Evolutionary conservation across 371 early-diverging fungal genomes (phyloP).

Genomic region (Mycotypha africana): DNA sequence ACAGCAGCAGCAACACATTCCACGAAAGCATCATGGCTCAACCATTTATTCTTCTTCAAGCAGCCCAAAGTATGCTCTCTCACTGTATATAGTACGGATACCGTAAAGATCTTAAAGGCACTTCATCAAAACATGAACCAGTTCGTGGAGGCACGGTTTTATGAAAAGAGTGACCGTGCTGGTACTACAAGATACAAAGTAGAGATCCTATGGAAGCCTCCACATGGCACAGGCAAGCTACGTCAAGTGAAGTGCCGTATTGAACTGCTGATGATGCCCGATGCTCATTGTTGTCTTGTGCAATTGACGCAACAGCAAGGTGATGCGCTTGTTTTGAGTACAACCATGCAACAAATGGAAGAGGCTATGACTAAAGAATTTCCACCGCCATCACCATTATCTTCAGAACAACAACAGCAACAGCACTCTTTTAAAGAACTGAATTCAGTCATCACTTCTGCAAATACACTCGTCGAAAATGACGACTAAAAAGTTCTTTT

Average conservation of each 20-base stretch:
- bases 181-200: conserved; percentile 33
- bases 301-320: conserved; percentile 43
- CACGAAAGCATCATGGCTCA: conserved; percentile 33
- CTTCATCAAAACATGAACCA: conserved; percentile 29
- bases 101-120: conserved; percentile 18
- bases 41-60: conserved; percentile 42
- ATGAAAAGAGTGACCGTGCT: conserved; percentile 34
- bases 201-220: conserved; percentile 29
- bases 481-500: neutral
- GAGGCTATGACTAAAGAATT: conserved; percentile 14
- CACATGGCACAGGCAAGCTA: conserved; percentile 5
- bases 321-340: conserved; percentile 14
- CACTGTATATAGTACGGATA: conserved; percentile 25
- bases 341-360: conserved; percentile 15
- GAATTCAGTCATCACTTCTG: conserved; percentile 9
- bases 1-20: too few species aligned
- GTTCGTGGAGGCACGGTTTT: conserved; percentile 28
- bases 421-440: conserved; percentile 11
- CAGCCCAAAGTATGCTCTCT: conserved; percentile 42
- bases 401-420: too few species aligned
- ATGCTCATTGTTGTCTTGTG: conserved; percentile 21
- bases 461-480: conserved; percentile 14
- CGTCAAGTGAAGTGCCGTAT: conserved; percentile 40
- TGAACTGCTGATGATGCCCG: conserved; percentile 27
- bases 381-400: conserved; percentile 16